Conservation (phyloP, 345 rosid species). For the Cardamine occulta region DNA sequence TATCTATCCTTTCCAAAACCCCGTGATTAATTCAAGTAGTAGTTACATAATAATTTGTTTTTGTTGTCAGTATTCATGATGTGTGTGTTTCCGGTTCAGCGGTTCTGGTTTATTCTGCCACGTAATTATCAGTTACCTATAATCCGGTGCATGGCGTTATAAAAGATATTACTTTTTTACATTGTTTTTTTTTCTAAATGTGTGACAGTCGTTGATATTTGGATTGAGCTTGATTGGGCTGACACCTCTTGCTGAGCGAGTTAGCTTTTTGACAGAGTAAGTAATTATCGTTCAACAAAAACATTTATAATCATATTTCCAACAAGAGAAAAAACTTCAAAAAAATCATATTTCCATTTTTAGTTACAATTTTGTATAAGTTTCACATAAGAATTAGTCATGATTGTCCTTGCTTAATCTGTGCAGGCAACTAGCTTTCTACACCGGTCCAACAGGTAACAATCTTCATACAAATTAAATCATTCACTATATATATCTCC, state of each 20-base stretch:
- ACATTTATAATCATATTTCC: not conserved
- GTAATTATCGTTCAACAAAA: too few species aligned
- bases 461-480: not conserved
- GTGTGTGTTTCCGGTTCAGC: not conserved
- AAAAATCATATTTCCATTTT: not conserved
- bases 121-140: conserved; percentile 14
- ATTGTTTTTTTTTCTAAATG: not conserved
- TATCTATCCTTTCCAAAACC: not conserved
- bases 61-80: not conserved
- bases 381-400: not conserved
- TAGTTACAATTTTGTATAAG: not conserved
- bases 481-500: not conserved
- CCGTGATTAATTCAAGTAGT: not conserved
- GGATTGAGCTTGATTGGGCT: conserved; percentile 83
- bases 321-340: not conserved
- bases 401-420: not conserved
- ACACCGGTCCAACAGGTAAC: conserved; percentile 90
- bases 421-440: conserved; percentile 83
- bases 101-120: not conserved
- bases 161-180: not conserved
- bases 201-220: conserved; percentile 81
- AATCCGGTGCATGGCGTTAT: not conserved
- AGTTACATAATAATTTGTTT: not conserved
- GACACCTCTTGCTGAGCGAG: conserved; percentile 86
- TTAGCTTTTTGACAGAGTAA: conserved; percentile 97